Base-by-base conservation (phyloP, 164 flowering plant genomes). In the Macadamia tetraphylla region DNA sequence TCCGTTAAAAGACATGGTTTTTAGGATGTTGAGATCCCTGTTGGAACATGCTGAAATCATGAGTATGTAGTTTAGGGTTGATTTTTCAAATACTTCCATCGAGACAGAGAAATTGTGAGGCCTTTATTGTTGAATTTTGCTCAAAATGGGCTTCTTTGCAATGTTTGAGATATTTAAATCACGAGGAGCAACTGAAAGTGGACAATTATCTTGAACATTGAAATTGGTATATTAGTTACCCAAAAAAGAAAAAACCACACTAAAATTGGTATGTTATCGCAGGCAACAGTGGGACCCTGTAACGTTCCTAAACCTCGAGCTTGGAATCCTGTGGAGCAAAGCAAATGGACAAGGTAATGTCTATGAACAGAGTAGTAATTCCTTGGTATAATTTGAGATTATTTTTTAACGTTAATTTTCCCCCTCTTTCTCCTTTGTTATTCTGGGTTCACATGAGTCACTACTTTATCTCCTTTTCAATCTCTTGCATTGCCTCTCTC, bases 231-330 rank as follows among this genome's bases (percentile, higher is more conserved):
- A 8, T 46, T 46, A 46, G 60, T 48, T 17, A n/a, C 4, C 4
- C 40, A 35, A 35, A 35, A 4, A 35, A n/a, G n/a, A n/a, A n/a
- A n/a, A n/a, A n/a, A n/a, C n/a, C n/a, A n/a, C 1, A 35, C 40
- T 35, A 4, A 35, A 35, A 6, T 62, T 69, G 48, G n/a, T 44
- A 30, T 60, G 6, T 71, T 64, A 63, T 77, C 72, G 72, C 90
- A 95, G 99, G 99, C 99, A 51, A 91, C 88, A 17, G 79, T 88
- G 9, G 99, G 99, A 64, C 90, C 96, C 62, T 95, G 99, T 78
- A 91, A 76, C 51, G 56, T 78, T 53, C 88, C 96, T 8, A 94
- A 95, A 71, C 99, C 99, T 15, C 83, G 96, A 69, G 76, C 82
- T 11, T 92, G 99, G 99, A 92, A 78, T 77, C 93, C 94, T 46